Percentiles rank a stretch among this genome's conserved stretches.
Conservation (phyloP, 441 rosid species). For the Syzygium syzygioides region DNA sequence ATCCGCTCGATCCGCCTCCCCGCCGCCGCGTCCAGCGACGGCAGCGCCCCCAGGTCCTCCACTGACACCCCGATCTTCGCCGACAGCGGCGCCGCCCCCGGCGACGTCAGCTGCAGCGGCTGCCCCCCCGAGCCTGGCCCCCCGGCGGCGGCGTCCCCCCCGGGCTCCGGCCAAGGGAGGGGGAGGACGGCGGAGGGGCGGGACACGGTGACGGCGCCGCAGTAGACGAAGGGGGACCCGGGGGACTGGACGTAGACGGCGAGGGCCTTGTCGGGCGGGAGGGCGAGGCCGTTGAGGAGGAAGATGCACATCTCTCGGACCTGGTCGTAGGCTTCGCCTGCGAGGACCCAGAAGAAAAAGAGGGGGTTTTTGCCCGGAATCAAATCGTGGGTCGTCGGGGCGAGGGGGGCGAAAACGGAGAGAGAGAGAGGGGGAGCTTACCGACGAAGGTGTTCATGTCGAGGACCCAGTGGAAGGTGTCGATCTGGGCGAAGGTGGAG, state of each 20-base stretch:
- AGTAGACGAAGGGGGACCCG: conserved; percentile 70
- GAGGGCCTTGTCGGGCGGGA: conserved; percentile 84
- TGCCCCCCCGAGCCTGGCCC: background rate
- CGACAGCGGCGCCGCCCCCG: conserved; percentile 44
- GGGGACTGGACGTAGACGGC: conserved; percentile 89
- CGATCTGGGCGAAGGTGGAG: conserved; percentile 83
- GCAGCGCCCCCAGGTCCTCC: conserved; percentile 53
- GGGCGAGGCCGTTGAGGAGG: conserved; percentile 62
- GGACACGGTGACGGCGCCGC: conserved; percentile 71
- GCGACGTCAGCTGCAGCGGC: conserved; percentile 49
- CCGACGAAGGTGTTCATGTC: conserved; percentile 97
- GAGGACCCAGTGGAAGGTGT: conserved; percentile 86
- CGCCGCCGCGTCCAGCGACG: conserved; percentile 72
- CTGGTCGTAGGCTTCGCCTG: conserved; percentile 85
- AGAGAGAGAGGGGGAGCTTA: conserved; percentile 1
- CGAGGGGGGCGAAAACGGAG: background rate
- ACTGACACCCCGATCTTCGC: conserved; percentile 90
- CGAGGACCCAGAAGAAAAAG: background rate
- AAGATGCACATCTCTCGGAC: conserved; percentile 78
- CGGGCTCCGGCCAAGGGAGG: conserved; percentile 80
- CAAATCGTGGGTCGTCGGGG: background rate
- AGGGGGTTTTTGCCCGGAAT: background rate
- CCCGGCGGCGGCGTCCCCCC: conserved; percentile 26
- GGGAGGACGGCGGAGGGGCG: conserved; percentile 88
- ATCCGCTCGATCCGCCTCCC: conserved; percentile 69